Percentiles rank a stretch among this genome's conserved stretches.
Conservation (phyloP, 176 grass and related monocot genomes). For the Zizania latifolia region DNA sequence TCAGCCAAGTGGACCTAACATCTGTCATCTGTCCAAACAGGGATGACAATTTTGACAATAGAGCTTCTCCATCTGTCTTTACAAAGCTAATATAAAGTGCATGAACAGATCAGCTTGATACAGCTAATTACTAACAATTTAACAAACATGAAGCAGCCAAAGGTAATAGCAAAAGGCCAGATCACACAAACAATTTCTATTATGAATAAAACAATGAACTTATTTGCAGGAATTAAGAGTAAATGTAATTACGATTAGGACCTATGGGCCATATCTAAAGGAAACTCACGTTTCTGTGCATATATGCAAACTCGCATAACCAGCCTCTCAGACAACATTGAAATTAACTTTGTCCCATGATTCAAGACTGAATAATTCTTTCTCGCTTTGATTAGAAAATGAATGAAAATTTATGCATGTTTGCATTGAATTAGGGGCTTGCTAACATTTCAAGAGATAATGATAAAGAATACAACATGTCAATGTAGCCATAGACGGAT, state of each 20-base stretch:
- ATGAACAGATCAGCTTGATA: neutral
- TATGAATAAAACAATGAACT: neutral
- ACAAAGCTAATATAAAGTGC: neutral
- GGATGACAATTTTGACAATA: neutral
- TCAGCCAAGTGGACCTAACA: neutral
- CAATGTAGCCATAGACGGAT: too few species aligned
- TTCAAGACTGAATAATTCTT: neutral
- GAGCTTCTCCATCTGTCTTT: neutral
- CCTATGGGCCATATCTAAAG: neutral
- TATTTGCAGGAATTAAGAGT: neutral
- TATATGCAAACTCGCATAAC: neutral
- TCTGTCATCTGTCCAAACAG: neutral
- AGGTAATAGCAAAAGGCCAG: neutral
- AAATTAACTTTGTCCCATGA: neutral
- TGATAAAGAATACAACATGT: too few species aligned
- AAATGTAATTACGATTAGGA: neutral
- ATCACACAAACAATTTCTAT: neutral
- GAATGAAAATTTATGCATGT: neutral
- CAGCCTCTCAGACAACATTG: neutral
- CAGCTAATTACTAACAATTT: neutral
- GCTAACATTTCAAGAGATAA: too few species aligned
- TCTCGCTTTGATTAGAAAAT: neutral
- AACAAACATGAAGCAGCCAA: neutral
- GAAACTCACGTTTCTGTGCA: neutral
- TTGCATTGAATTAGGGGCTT: neutral